Conservation (phyloP, 177 flowering plant genomes). For the Vitis hybrid region DNA sequence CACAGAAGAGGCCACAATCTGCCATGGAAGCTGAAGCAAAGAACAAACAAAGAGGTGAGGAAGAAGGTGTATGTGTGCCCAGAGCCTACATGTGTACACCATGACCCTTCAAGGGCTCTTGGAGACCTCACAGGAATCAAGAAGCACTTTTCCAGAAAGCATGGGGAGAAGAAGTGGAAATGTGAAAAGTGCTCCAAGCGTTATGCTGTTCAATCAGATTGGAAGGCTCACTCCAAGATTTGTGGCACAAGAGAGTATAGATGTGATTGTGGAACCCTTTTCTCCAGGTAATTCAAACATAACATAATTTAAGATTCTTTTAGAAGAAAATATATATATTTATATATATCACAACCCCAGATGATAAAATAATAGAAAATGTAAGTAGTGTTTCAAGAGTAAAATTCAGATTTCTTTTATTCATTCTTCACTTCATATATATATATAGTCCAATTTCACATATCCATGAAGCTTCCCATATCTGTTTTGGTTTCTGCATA, state of each 20-base stretch:
- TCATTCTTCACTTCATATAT: too few species aligned
- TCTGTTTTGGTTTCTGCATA: too few species aligned
- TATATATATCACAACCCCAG: too few species aligned
- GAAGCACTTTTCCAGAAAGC: constrained; percentile 45
- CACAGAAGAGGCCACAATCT: constrained; percentile 54
- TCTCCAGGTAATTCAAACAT: constrained; percentile 33
- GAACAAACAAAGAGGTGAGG: constrained; percentile 27
- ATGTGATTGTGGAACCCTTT: constrained; percentile 47
- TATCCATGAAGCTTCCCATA: too few species aligned
- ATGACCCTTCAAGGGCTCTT: constrained; percentile 43
- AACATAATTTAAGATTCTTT: too few species aligned
- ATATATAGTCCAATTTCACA: too few species aligned
- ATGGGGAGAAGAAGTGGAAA: constrained; percentile 53
- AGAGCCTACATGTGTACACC: constrained; percentile 40
- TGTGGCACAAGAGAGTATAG: constrained; percentile 49
- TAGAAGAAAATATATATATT: too few species aligned
- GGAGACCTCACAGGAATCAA: constrained; percentile 50
- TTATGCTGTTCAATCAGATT: constrained; percentile 52
- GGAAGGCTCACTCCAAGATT: constrained; percentile 52
- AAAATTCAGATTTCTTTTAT: too few species aligned
- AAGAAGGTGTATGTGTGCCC: constrained; percentile 53
- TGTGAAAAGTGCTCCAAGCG: constrained; percentile 46
- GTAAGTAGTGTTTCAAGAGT: too few species aligned
- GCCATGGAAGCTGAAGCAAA: constrained; percentile 56
- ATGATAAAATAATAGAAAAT: too few species aligned